Base-by-base conservation (phyloP, 2,329 filamentous ascomycete genomes). In the Sclerotinia sclerotiorum region DNA sequence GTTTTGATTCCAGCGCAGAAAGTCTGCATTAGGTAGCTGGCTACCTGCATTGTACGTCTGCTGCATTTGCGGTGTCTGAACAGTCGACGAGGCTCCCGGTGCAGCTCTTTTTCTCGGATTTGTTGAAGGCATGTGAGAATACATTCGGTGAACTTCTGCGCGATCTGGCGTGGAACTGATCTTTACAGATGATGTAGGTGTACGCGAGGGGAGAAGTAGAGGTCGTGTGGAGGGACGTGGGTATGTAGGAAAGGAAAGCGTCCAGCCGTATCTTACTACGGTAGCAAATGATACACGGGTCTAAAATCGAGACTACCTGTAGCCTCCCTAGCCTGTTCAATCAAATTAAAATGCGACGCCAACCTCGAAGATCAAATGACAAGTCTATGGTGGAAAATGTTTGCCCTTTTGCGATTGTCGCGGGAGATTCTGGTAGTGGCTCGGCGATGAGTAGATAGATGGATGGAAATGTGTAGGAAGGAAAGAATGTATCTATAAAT, bases 101-200 rank as follows among this genome's bases (percentile, higher is more conserved):
- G 91, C 91, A 73, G 90, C 83, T 78, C 92, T 85, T 82, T 95
- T 95, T 79, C 91, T 81, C 27, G 84, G 78, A 71, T 85, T 86
- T 57, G 81, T 79, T 68, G 85, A 72, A 76, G 75, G 71, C 76
- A 76, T 77, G 39, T 62, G 71, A 70, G 44, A 61, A 69, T 70
- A 63, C 69, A 73, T 72, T 69, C 70, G 71, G 69, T 64, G 35
- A 51, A 32, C 17, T 39, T 58, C 11, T 54, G 3, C 35, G 60
- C 27, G 61, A 21, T 42, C 24, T 17, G 52, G 32, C 35, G 48
- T 29, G 35, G 42, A 32, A 17, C 32, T 39, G 32, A 54, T 55
- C 27, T 52, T 68, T 29, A 19, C 65, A 17, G 29, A 46, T 35
- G 4, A 5, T 24, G 46, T 44, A 44, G 32, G 10, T 29, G 48